These are phyloP conservation scores for Smallanthus sonchifolius DNA, from an alignment of 129 eudicot genomes.

Conservation along the genomic window DNA sequence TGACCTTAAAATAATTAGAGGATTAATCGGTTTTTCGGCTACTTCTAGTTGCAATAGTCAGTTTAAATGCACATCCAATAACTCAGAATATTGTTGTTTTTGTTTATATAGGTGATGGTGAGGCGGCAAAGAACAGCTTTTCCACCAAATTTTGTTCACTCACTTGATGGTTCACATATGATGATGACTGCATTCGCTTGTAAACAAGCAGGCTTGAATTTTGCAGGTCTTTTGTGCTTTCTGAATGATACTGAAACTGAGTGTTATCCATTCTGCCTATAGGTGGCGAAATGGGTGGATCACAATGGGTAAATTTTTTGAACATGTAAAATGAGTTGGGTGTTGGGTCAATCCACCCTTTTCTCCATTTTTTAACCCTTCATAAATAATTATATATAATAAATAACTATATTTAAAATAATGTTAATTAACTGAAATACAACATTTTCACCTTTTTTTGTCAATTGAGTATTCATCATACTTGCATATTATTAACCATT, in stretches of 20 bases:
- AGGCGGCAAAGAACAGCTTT: conserved; percentile 90
- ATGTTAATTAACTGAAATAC: neutral
- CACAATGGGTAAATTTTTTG: neutral
- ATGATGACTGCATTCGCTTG: conserved; percentile 98
- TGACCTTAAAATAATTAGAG: neutral
- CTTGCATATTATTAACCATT: neutral
- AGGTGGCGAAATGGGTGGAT: neutral
- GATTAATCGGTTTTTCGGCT: neutral
- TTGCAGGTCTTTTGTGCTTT: conserved; percentile 57
- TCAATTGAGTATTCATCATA: neutral
- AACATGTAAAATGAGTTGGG: neutral
- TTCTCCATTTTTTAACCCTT: neutral
- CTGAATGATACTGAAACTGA: neutral
- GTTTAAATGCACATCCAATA: neutral
- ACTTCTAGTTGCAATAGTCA: neutral
- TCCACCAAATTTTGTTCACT: conserved; percentile 96
- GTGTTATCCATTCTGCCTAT: neutral
- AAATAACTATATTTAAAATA: neutral
- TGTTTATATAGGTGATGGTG: conserved; percentile 55
- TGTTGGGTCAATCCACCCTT: neutral
- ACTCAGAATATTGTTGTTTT: neutral
- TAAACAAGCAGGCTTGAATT: conserved; percentile 76
- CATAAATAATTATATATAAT: neutral
- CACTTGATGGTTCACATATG: conserved; percentile 98
- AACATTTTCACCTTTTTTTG: neutral